Evolutionary conservation across 768 basidiomycete genomes (phyloP).

Genomic region (Lentinula aciculospora): DNA sequence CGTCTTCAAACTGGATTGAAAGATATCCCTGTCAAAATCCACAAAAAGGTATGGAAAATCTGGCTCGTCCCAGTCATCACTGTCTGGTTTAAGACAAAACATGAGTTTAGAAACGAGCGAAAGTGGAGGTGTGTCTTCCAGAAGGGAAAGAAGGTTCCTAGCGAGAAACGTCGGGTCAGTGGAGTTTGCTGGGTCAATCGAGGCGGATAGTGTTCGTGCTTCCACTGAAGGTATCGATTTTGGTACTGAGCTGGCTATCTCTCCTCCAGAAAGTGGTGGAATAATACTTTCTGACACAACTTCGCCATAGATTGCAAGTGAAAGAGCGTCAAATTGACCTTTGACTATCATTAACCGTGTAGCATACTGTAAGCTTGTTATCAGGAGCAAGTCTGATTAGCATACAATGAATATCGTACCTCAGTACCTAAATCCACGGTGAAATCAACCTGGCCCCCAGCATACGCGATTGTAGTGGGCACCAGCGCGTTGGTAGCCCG

Average conservation of each 20-base stretch:
- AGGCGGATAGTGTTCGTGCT: conserved; percentile 36
- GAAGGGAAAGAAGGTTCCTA: conserved; percentile 51
- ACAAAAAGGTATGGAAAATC: conserved; percentile 70
- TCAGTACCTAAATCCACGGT: conserved; percentile 64
- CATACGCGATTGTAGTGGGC: conserved; percentile 65
- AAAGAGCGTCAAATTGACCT: conserved; percentile 63
- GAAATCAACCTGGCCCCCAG: conserved; percentile 64
- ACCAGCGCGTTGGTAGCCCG: conserved; percentile 68
- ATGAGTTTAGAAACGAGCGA: conserved; percentile 64
- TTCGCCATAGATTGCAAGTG: conserved; percentile 60
- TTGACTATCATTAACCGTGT: conserved; percentile 79
- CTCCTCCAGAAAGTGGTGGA: conserved; percentile 30
- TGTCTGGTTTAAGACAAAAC: conserved; percentile 73
- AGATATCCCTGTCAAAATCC: conserved; percentile 30
- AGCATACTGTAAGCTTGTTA: conserved; percentile 41
- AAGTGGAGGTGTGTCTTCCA: conserved; percentile 59
- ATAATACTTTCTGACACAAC: conserved; percentile 38
- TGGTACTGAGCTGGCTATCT: conserved; percentile 20
- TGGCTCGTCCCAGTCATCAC: conserved; percentile 76
- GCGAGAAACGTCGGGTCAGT: conserved; percentile 60
- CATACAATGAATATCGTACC: conserved; percentile 23
- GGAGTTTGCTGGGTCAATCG: conserved; percentile 56
- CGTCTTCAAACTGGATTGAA: conserved; percentile 25
- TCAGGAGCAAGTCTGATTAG: conserved; percentile 8
- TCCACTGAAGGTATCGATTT: conserved; percentile 27